Evolutionary conservation across 352 stramenopile genomes (phyloP).

Genomic region (Phytopythium litorale): DNA sequence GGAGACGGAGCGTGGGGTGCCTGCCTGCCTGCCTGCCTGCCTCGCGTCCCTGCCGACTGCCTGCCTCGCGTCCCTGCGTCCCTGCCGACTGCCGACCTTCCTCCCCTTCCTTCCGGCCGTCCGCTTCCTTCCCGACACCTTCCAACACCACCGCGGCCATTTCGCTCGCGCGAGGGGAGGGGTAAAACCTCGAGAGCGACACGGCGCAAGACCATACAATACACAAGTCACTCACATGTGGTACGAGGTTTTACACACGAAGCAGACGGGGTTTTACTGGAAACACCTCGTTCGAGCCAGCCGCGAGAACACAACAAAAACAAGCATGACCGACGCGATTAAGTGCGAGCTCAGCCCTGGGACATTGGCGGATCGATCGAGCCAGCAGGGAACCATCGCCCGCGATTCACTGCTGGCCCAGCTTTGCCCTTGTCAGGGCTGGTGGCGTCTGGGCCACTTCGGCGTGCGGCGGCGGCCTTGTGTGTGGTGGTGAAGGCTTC

Average conservation of each 20-base stretch:
- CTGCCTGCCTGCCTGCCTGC: slow-evolving; percentile 6
- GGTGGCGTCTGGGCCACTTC: no score
- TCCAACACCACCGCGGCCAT: slow-evolving; percentile 22
- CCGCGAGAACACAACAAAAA: neutral
- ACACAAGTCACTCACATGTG: neutral
- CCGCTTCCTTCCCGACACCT: slow-evolving; percentile 35
- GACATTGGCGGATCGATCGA: neutral
- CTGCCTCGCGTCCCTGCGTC: no score
- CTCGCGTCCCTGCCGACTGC: slow-evolving; percentile 12
- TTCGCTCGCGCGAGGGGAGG: no score
- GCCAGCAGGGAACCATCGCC: neutral
- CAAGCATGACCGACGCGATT: slow-evolving; percentile 32
- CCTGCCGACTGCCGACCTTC: no score
- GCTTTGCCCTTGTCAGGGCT: no score
- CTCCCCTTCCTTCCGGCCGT: no score
- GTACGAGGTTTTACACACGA: neutral
- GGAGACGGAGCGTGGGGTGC: neutral
- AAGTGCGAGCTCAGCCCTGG: slow-evolving; percentile 42
- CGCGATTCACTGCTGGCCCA: no score
- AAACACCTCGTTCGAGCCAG: slow-evolving; percentile 4
- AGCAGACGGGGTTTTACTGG: neutral
- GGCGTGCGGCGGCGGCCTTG: no score
- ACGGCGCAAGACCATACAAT: neutral
- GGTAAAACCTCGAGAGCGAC: neutral
- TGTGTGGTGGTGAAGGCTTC: no score